A percentile compares a stretch with the other conserved stretches of the same genome.
Conservation (phyloP, 2,329 filamentous ascomycete genomes). For the Curvularia spicifera region DNA sequence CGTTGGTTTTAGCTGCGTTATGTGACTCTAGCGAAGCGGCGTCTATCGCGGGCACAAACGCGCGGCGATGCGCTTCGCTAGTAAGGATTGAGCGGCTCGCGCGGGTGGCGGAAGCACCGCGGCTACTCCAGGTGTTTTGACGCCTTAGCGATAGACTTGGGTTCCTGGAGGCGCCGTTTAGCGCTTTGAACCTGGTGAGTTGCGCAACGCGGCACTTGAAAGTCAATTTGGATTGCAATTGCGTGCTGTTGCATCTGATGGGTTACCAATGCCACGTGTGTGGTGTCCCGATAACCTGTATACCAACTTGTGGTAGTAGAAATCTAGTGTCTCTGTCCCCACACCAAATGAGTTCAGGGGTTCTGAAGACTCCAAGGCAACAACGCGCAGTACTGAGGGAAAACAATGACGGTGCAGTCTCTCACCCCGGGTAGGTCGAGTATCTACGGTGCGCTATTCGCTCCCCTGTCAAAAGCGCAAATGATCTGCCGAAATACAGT, state of each 20-base stretch:
- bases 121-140: slow-evolving; percentile 14
- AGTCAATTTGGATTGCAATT: slow-evolving; percentile 7
- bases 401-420: not conserved
- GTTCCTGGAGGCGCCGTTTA: slow-evolving; percentile 18
- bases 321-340: not conserved
- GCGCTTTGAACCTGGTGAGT: slow-evolving; percentile 14
- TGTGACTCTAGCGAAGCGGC: slow-evolving; percentile 24
- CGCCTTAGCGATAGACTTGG: slow-evolving; percentile 18
- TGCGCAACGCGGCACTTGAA: slow-evolving; percentile 9
- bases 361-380: not conserved
- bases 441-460: not conserved
- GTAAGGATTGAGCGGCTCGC: slow-evolving; percentile 19
- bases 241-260: slow-evolving; percentile 7
- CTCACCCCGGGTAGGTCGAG: not conserved
- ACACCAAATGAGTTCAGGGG: not conserved
- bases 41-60: slow-evolving; percentile 16
- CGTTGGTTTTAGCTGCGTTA: slow-evolving; percentile 28
- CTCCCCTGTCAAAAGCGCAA: not conserved
- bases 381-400: not conserved
- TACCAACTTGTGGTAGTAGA: not conserved
- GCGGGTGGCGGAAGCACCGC: slow-evolving; percentile 20
- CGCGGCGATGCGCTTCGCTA: slow-evolving; percentile 19
- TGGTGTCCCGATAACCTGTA: slow-evolving; percentile 22
- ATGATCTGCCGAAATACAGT: slow-evolving; percentile 1
- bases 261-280: slow-evolving; percentile 21